Base-by-base conservation (phyloP, 2,329 filamentous ascomycete genomes). In the Fusarium brachygibbosum region DNA sequence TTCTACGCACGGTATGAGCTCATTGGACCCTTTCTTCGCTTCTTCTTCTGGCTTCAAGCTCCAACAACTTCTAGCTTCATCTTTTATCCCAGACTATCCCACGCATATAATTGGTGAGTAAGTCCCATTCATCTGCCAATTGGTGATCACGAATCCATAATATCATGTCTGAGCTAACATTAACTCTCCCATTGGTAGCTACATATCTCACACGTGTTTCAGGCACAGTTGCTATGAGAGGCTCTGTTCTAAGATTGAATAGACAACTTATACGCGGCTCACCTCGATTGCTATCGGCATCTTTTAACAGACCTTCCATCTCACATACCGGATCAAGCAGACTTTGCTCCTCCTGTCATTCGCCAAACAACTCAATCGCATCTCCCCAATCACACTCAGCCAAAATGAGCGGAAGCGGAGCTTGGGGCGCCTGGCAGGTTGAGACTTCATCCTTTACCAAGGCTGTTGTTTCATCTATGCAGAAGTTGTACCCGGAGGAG, bases 401-500 rank as follows among this genome's bases (percentile, higher is more conserved):
- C 40, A 74, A n/a, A 35, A 79, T 79, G 74, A 57, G 71, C 25
- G 66, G 68, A 38, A 66, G 66, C 29, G 76, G 78, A 50, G 72
- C 79, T 9, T 80, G 78, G 78, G 79, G 79, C 31, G 79, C 79
- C 16, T 81, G 79, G 79, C 79, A 81, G 74, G 77, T 78, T 42
- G 73, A 78, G 74, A 66, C 78, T 7, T 74, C 78, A 51, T 63
- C 64, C 58, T 87, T 88, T 63, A 86, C 83, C 16, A 79, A 83
- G 76, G 76, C 80, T n/a, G 93, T 97, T 50, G 91, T 97, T 59
- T 84, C 85, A 73, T 90, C 93, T 12, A 94, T 97, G 91, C 88
- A 87, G 75, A 90, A 87, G 78, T 83, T 97, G 91, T 99, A 97
- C 77, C 96, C 96, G 1, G 93, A 97, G 77, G 89, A 89, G 63